phyloP scores from a whole-genome alignment of 2,329 filamentous ascomycete species.

The Fusarium longipes region DNA sequence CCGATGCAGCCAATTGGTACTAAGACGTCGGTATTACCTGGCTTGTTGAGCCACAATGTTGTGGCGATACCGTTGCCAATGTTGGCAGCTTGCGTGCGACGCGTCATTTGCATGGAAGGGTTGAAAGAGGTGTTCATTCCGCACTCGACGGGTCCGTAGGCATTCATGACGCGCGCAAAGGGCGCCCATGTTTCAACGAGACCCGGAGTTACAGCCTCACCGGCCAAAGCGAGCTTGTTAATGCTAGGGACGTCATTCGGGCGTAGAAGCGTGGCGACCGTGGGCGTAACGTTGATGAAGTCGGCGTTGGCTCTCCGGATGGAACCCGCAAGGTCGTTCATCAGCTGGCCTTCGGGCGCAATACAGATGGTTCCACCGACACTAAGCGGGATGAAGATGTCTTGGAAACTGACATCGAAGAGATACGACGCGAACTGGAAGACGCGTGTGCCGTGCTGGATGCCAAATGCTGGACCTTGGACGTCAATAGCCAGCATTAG shows the following conservation, averaged over 20 bases:
- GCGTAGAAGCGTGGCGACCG: conserved; percentile 8
- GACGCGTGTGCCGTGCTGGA: conserved; percentile 11
- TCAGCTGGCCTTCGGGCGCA: conserved; percentile 10
- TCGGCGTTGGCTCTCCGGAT: conserved; percentile 10
- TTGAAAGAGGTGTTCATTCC: conserved; percentile 16
- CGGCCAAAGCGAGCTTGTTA: conserved; percentile 11
- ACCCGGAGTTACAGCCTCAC: conserved; percentile 9
- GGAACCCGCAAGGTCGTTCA: conserved; percentile 10
- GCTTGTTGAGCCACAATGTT: conserved; percentile 10
- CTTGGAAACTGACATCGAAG: conserved; percentile 12
- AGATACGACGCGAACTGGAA: conserved; percentile 13
- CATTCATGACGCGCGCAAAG: conserved; percentile 13
- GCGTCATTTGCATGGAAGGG: conserved; percentile 2
- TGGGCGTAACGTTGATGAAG: conserved; percentile 11
- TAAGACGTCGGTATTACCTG: conserved; percentile 10
- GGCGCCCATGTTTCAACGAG: conserved; percentile 15
- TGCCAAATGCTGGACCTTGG: conserved; percentile 11
- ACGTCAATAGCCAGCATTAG: conserved; percentile 7
- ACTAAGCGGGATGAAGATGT: conserved; percentile 9
- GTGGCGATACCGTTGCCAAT: conserved; percentile 14
- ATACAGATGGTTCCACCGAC: conserved; percentile 13
- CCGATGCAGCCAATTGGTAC: conserved; percentile 11
- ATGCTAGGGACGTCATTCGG: conserved; percentile 5
- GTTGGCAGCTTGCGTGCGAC: conserved; percentile 10
- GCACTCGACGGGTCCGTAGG: conserved; percentile 12